Conservation (phyloP, 1,139 yeast species). For the Geotrichum candidum region DNA sequence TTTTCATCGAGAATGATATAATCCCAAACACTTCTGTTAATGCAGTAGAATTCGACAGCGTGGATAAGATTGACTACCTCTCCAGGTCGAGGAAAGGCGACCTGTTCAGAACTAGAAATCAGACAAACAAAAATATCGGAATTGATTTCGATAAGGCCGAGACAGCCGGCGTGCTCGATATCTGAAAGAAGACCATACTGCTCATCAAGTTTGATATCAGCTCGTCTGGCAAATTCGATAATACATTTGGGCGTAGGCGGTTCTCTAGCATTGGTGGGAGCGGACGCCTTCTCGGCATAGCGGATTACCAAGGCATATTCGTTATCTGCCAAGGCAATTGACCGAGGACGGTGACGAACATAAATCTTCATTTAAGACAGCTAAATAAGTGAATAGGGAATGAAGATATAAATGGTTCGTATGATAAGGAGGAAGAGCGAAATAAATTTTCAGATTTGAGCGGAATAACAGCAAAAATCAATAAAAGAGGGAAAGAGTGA, state of each 20-base stretch:
- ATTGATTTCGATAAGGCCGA: constrained; percentile 72
- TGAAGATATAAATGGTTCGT: neutral
- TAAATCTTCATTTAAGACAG: constrained; percentile 30
- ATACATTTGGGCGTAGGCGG: constrained; percentile 29
- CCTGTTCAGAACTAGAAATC: constrained; percentile 67
- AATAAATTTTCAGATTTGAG: neutral
- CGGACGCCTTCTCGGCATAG: constrained; percentile 25
- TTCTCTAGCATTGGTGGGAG: constrained; percentile 1
- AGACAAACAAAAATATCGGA: constrained; percentile 68
- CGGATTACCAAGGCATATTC: constrained; percentile 33
- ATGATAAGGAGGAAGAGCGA: neutral
- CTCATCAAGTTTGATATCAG: constrained; percentile 28
- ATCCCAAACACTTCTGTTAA: constrained; percentile 74
- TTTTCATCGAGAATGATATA: constrained; percentile 57
- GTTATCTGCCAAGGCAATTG: constrained; percentile 34
- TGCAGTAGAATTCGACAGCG: constrained; percentile 78
- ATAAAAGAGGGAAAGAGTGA: neutral
- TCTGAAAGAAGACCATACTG: constrained; percentile 41
- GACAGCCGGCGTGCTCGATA: constrained; percentile 66
- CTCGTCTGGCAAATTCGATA: constrained; percentile 37
- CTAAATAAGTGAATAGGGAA: neutral
- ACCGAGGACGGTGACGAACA: constrained; percentile 33
- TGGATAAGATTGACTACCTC: constrained; percentile 77
- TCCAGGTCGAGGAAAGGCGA: constrained; percentile 76
- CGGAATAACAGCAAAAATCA: neutral